Base-by-base conservation (phyloP, 257 asterid species). In the Asclepias syriaca region DNA sequence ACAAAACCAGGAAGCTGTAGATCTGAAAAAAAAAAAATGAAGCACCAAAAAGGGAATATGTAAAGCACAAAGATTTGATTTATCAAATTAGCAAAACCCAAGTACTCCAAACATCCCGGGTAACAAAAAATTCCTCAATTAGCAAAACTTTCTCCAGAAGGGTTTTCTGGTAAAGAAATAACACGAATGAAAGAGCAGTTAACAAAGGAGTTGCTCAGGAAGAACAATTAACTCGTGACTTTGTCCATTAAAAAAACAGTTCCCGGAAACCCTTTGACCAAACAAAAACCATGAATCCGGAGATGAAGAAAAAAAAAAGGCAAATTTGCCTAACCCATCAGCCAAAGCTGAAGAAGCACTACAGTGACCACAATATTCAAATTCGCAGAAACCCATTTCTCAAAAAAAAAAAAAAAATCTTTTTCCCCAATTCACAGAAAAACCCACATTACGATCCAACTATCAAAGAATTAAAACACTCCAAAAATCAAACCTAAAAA, bases 371-470 rank as follows among this genome's bases (percentile, higher is more conserved):
- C 8, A 43, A 71, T 5, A 63, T 29, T 8, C n/a, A 78, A 79
- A 65, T 27, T 60, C 60, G 71, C 59, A 61, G 78, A 78, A 73
- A 58, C 77, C 83, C 82, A 77, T 79, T 56, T 78, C 75, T 0
- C 73, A 59, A 73, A 77, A 29, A 39, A 50, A 40, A 55, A 53
- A 45, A 51, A 55, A 43, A 37, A 37, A 24, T 15, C 55, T 15
- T 58, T 43, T 64, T 37, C 54, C 75, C 78, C 78, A 77, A 77
- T 45, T 32, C 74, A 60, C 69, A 74, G 54, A 49, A 5, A 24
- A 58, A 19, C 24, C 19, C 61, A 77, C 40, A 75, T 12, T 48
- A 18, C 69, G 79, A 77, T 45, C 48, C 79, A 74, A 13, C 37
- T 48, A 22, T 6, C 54, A 34, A 21, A 39, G 29, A 24, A 64